Evolutionary conservation across 345 rosid genomes (phyloP), one percentile per base, ranked within the genome.

Genomic region (Erucastrum elatum): DNA sequence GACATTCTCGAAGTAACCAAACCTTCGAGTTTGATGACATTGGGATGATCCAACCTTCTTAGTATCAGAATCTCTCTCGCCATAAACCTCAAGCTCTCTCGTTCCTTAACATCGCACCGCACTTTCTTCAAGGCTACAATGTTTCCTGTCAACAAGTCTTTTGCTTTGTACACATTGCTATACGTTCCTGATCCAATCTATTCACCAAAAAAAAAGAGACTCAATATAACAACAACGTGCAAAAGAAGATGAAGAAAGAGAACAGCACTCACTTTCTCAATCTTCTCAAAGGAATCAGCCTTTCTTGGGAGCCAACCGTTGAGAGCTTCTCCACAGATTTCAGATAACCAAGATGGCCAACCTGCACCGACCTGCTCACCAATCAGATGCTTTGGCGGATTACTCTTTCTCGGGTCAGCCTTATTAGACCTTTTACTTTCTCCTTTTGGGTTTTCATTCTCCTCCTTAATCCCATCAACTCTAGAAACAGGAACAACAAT

Each of bases 131-230:
- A 29, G 8, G 62, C 72, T 8, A 68, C 62, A 0, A 68, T 51
- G 44, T 68, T 68, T 7, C 72, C 72, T 51, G 72, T 68, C 9
- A 68, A 15, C 61, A 27, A 49, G 9, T 68, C 72, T 68, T 68
- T 68, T 64, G 89, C 91, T 82, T 88, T 88, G 41, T 72, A 68
- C 41, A 68, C 72, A 68, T 68, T 68, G 25, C 72, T 68, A 51
- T 68, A 68, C 8, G 72, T 68, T 68, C 72, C 72, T 8, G 72
- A 68, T 51, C 72, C 72, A 51, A 51, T 68, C 72, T 68, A 68
- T 35, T 16, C 62, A 51, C n/a, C 59, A 46, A 9, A 49, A 13
- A 8, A 13, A 7, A 3, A 68, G 5, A 68, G 17, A 30, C 8
- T 68, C 44, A 68, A n/a, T 27, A 33, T 34, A 11, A 25, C 10